These are phyloP conservation scores for Alternaria rosae DNA, from an alignment of 2,329 filamentous ascomycete genomes.

Conservation along the genomic window DNA sequence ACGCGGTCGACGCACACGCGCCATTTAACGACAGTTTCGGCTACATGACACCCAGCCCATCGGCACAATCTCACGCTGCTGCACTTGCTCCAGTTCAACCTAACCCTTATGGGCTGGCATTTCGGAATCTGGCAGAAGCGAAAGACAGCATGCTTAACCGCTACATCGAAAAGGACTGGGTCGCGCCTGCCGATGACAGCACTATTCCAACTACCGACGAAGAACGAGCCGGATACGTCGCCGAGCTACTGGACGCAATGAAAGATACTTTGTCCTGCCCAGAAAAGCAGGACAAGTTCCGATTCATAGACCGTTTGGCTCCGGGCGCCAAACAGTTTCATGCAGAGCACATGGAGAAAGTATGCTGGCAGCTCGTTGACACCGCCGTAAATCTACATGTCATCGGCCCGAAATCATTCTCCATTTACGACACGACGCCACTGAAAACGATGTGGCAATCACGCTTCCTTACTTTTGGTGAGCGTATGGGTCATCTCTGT, in stretches of 20 bases:
- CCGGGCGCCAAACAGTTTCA: background rate
- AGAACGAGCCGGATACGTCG: slow-evolving; percentile 8
- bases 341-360: slow-evolving; percentile 15
- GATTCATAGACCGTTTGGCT: slow-evolving; percentile 16
- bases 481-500: slow-evolving; percentile 15
- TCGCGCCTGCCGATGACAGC: slow-evolving; percentile 2
- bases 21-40: background rate
- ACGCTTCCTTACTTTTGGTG: slow-evolving; percentile 10
- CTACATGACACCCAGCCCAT: background rate
- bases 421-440: slow-evolving; percentile 8
- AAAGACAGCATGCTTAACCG: background rate
- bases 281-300: background rate
- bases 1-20: background rate
- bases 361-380: slow-evolving; percentile 21
- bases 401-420: slow-evolving; percentile 4
- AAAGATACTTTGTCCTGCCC: slow-evolving; percentile 12
- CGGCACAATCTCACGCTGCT: background rate
- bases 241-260: slow-evolving; percentile 9
- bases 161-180: slow-evolving; percentile 1
- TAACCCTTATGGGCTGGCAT: background rate
- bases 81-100: background rate
- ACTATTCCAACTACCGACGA: slow-evolving; percentile 6
- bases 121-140: background rate
- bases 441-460: slow-evolving; percentile 5
- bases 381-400: slow-evolving; percentile 13